Base-by-base conservation (phyloP, 2,329 filamentous ascomycete genomes). In the Colletotrichum spaethianum region DNA sequence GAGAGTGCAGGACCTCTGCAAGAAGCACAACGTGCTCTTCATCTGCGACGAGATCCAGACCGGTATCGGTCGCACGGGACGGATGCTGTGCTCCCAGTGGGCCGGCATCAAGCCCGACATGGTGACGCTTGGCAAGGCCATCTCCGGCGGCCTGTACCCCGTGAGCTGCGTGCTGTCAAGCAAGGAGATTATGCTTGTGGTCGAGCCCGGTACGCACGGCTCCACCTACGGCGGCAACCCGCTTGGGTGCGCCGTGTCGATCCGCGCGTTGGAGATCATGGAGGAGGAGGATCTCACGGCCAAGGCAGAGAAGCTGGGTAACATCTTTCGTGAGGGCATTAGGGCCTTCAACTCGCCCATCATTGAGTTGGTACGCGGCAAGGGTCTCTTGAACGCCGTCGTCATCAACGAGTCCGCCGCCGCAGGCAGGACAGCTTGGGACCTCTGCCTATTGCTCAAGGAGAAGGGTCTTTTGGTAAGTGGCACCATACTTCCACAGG, bases 41-140 rank as follows among this genome's bases (percentile, higher is more conserved):
- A 98, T 99, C 82, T 97, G 94, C 82, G 96, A 99, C 82, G 96
- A 99, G 88, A 98, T 99, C 78, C 96, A 99, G 85, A 99, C 96
- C 6, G 96, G 96, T 76, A 98, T 99, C 80, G 96, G 95, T 66
- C 92, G 96, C 75, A 99, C 96, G 23, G 96, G 96, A 64, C 94
- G 93, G 79, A 93, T 99, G 86, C 91, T 99, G 66, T 98, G 95
- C 88, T 93, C 94, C 79, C 91, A 99, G 84, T 98, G 96, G 95
- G 92, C 94, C 68, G 93, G 92, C 76, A 95, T 99, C 87, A 97
- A 96, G 87, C 96, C 96, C 48, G 96, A 99, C 81, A 89, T 99
- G 79, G 93, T 99, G 31, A 92, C 97, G 59, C 91, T 99, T 42
- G 96, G 96, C 80, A 99, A 99, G 87, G 96, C 96, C 77, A 98